A percentile compares a stretch with the other conserved stretches of the same genome.
These are phyloP conservation scores for Boletus edulis DNA, from an alignment of 768 basidiomycete species.

Conservation along the genomic window DNA sequence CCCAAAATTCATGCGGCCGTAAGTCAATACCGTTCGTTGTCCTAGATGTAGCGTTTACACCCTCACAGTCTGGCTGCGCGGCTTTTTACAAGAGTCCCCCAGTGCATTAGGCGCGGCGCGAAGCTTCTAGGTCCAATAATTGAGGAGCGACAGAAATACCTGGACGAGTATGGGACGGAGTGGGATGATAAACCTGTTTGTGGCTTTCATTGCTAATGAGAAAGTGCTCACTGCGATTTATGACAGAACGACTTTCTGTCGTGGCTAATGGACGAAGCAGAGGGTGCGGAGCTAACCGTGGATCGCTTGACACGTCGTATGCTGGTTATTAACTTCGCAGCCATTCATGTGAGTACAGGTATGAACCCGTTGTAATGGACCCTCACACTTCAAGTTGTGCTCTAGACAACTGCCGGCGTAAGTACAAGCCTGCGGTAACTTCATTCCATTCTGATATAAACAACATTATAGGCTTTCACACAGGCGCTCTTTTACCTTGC, in stretches of 20 bases:
- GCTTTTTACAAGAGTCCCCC: neutral
- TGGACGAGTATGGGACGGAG: constrained; percentile 20
- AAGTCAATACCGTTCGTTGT: neutral
- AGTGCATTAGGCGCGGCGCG: neutral
- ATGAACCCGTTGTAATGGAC: neutral
- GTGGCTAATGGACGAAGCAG: constrained; percentile 34
- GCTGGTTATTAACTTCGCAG: constrained; percentile 15
- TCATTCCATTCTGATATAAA: neutral
- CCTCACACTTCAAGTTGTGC: neutral
- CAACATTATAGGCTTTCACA: constrained; percentile 25
- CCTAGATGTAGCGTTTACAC: neutral
- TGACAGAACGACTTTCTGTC: constrained; percentile 33
- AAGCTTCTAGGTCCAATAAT: constrained; percentile 29
- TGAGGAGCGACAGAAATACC: constrained; percentile 23
- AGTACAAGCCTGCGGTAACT: neutral
- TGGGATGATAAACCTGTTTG: constrained; percentile 26
- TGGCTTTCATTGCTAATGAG: neutral
- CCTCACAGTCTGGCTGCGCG: neutral
- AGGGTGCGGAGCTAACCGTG: constrained; percentile 12
- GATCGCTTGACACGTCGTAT: constrained; percentile 22
- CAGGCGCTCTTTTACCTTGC: constrained; percentile 37
- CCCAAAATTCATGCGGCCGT: neutral
- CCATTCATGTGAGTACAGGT: constrained; percentile 19
- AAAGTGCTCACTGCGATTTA: neutral
- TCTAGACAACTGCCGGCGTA: constrained; percentile 22